A percentile compares a stretch with the other conserved stretches of the same genome.
Conservation (phyloP, 768 basidiomycete genomes). For the Mycena alexandri region DNA sequence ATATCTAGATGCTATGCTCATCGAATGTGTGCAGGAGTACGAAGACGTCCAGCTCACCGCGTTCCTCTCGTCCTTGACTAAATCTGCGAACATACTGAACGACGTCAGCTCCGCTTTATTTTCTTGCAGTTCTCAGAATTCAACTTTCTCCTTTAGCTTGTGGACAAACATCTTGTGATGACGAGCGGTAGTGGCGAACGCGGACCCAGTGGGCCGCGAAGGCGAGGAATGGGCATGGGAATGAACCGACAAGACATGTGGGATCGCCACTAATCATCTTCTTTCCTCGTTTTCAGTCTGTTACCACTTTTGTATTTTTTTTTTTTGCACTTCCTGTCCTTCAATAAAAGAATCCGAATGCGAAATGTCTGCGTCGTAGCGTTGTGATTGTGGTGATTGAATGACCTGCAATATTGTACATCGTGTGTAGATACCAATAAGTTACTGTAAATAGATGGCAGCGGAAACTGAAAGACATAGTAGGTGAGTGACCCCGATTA, state of each 20-base stretch:
- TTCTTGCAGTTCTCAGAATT: slow-evolving; percentile 13
- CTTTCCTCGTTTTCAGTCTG: slow-evolving; percentile 33
- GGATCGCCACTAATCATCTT: slow-evolving; percentile 57
- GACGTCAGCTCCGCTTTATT: slow-evolving; percentile 69
- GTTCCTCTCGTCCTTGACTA: slow-evolving; percentile 89
- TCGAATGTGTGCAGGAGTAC: slow-evolving; percentile 79
- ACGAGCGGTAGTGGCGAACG: slow-evolving; percentile 69
- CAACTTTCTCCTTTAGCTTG: slow-evolving; percentile 59
- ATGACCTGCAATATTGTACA: slow-evolving; percentile 13
- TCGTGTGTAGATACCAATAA: slow-evolving; percentile 9
- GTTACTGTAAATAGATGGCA: slow-evolving; percentile 5
- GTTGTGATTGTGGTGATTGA: neutral
- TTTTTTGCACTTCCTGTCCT: slow-evolving; percentile 21
- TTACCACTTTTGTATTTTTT: neutral
- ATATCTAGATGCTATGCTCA: slow-evolving; percentile 2
- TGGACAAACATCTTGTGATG: slow-evolving; percentile 82
- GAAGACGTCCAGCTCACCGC: slow-evolving; percentile 95
- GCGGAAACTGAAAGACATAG: neutral
- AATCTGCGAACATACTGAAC: slow-evolving; percentile 88
- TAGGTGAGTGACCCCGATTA: too few species aligned
- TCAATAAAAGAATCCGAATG: slow-evolving; percentile 12
- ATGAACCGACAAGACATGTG: slow-evolving; percentile 63
- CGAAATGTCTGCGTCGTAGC: too few species aligned
- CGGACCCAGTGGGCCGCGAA: slow-evolving; percentile 58
- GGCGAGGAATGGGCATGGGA: slow-evolving; percentile 64